Base-by-base conservation (phyloP, 139 green algal genomes). In the Chlamydomonas sp. region DNA sequence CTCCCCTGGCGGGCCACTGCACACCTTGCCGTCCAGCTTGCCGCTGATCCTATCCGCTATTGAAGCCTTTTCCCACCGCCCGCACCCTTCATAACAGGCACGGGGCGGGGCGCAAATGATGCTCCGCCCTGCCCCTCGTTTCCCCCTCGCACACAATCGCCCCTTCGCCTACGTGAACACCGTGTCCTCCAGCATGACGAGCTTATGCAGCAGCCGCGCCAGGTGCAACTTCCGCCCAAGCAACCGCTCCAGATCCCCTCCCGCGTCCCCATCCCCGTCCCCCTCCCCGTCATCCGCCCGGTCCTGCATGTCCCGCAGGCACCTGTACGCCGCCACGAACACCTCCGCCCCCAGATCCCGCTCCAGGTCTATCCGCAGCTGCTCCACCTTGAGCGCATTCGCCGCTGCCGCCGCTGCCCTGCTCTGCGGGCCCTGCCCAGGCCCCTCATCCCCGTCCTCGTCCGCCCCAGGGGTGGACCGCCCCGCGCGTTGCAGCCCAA, bases 301-400 rank as follows among this genome's bases (percentile, higher is more conserved):
- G 10, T 66, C 77, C 77, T 72, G 59, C 77, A 89, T 66, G 10
- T 79, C 77, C 60, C 77, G 77, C 85, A 89, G 67, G 67, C 68
- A 91, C 66, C 88, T 76, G 71, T 91, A 91, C 9, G 88, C 88
- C 16, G 77, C 83, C 57, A 91, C 10, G 57, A 91, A 89, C 9
- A 71, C 31, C 6, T 60, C 59, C 14, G 83, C 79, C 1, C 90
- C 93, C 16, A 96, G 91, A 90, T 96, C 90, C 17, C 77, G 66
- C 82, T 96, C 92, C 31, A 96, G 83, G 1, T 76, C 89, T 69
- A 92, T 93, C 87, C 90, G 80, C 20, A 89, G 78, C 66, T 89
- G 57, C 83, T 91, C 81, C 59, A 89, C 86, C 72, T 79, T 78
- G 20, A 82, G 63, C 5, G 88, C 83, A 18, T 90, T 88, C 60